Percentiles rank a stretch among this genome's conserved stretches.
Evolutionary conservation across 2,329 filamentous ascomycete species (phyloP).

Genomic region (Hymenoscyphus infarciens): DNA sequence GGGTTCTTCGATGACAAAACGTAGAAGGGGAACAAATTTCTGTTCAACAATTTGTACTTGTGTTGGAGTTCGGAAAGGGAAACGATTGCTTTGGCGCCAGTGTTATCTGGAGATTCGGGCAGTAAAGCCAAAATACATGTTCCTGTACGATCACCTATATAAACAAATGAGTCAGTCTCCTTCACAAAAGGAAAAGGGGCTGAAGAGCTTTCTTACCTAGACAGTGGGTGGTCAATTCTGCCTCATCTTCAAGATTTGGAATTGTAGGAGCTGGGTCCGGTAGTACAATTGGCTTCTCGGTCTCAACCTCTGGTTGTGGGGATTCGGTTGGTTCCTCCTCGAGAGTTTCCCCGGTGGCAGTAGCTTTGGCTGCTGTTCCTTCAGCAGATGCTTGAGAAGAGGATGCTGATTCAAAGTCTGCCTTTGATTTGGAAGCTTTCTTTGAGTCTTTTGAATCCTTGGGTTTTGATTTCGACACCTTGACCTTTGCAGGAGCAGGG

Average conservation of each 20-base stretch:
- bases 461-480: slow-evolving; percentile 41
- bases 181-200: neutral
- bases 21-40: slow-evolving; percentile 79
- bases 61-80: slow-evolving; percentile 70
- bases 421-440: slow-evolving; percentile 42
- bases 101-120: slow-evolving; percentile 41
- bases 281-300: slow-evolving; percentile 42
- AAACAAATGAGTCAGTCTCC: neutral
- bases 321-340: slow-evolving; percentile 52
- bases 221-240: slow-evolving; percentile 67
- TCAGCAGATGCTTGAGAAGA: slow-evolving; percentile 43
- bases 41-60: slow-evolving; percentile 65
- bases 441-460: slow-evolving; percentile 17
- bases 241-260: slow-evolving; percentile 57
- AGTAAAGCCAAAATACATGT: slow-evolving; percentile 80
- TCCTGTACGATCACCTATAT: slow-evolving; percentile 60
- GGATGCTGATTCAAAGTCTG: slow-evolving; percentile 48
- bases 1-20: slow-evolving; percentile 62
- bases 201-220: slow-evolving; percentile 39
- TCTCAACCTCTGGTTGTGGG: slow-evolving; percentile 34
- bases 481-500: slow-evolving; percentile 49
- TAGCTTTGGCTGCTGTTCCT: slow-evolving; percentile 43
- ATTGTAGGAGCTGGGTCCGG: slow-evolving; percentile 61
- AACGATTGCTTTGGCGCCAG: slow-evolving; percentile 51
- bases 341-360: slow-evolving; percentile 48